Base-by-base conservation (phyloP, 2,329 filamentous ascomycete genomes). In the Botryosphaeria dothidea region DNA sequence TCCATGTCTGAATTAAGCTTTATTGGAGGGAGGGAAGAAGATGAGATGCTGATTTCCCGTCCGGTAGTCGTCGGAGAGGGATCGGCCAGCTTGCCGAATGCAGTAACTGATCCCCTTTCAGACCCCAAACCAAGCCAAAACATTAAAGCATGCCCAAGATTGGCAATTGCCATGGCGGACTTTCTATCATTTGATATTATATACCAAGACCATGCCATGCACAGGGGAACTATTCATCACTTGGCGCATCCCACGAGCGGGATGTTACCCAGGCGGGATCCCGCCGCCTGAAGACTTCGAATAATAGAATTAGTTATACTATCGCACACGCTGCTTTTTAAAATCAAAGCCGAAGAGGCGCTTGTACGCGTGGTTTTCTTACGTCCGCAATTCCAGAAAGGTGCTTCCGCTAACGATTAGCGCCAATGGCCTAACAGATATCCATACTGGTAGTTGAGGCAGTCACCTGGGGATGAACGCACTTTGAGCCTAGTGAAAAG, bases 51-150 rank as follows among this genome's bases (percentile, higher is more conserved):
- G 54, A 43, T n/a, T 21, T 19, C 27, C 9, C 5, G 56, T 21
- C n/a, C 41, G 15, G 29, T 38, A 19, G 41, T 27, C 27, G 41
- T 46, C 43, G 56, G 56, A 34, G 21, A 25, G 34, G 13, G 41
- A 31, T 60, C 56, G 56, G 56, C 41, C 56, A 17, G 41, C 9
- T 60, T 48, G 13, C 56, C 38, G 8, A 60, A 60, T 46, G 41
- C 23, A 31, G 56, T 25, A 29, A 27, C 17, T 46, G 56, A 34
- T 60, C 38, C 38, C 19, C 54, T 21, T n/a, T 41, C 29, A 15
- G n/a, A n/a, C 41, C 15, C 34, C 34, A 9, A n/a, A 27, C 43
- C 4, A 11, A 36, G 41, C 19, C 25, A 46, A 60, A 9, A 27
- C 27, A 15, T 4, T 29, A 23, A 31, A 60, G 11, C 13, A 25